Evolutionary conservation across 805 yeast genomes (phyloP).

Genomic region (Zygotorulaspora chibaensis): DNA sequence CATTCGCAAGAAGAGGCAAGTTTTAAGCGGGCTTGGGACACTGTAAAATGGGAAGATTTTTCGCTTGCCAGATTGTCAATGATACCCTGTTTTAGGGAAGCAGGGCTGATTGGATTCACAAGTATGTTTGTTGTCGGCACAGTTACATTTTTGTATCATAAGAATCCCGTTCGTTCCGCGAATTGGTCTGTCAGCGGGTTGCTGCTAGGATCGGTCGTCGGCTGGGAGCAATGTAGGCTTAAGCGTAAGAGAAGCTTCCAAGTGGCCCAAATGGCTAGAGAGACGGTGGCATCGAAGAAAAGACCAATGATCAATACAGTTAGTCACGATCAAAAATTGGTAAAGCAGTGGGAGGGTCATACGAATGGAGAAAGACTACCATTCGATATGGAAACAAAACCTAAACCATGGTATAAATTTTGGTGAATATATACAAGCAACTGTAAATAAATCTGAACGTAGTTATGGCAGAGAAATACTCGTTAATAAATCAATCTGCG

Average conservation of each 20-base stretch:
- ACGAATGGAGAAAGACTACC: slow-evolving; percentile 10
- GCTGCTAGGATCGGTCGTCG: slow-evolving; percentile 69
- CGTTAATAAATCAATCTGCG: too few relatives aligned
- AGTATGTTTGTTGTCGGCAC: slow-evolving; percentile 67
- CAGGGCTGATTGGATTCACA: slow-evolving; percentile 70
- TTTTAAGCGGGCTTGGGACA: slow-evolving; percentile 39
- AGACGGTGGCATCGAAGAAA: slow-evolving; percentile 38
- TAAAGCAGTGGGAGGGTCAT: slow-evolving; percentile 23
- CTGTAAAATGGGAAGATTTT: slow-evolving; percentile 49
- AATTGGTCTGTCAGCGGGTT: slow-evolving; percentile 86
- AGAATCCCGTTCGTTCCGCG: slow-evolving; percentile 54
- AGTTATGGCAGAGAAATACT: background rate
- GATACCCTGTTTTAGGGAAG: slow-evolving; percentile 78
- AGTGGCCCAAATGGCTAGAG: slow-evolving; percentile 66
- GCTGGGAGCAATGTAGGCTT: slow-evolving; percentile 91
- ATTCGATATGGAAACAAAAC: slow-evolving; percentile 9
- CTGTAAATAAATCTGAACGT: background rate
- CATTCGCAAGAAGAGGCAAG: slow-evolving; percentile 29
- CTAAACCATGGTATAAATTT: slow-evolving; percentile 29
- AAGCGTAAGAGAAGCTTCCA: slow-evolving; percentile 61
- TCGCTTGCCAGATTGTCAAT: slow-evolving; percentile 44
- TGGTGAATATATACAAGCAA: slow-evolving; percentile 21
- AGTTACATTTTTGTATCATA: slow-evolving; percentile 63
- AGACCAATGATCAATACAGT: slow-evolving; percentile 36
- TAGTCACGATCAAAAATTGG: slow-evolving; percentile 22